Evolutionary conservation across 371 early-diverging fungal genomes (phyloP), one percentile per base, ranked within the genome.

Genomic region (Zychaea mexicana): DNA sequence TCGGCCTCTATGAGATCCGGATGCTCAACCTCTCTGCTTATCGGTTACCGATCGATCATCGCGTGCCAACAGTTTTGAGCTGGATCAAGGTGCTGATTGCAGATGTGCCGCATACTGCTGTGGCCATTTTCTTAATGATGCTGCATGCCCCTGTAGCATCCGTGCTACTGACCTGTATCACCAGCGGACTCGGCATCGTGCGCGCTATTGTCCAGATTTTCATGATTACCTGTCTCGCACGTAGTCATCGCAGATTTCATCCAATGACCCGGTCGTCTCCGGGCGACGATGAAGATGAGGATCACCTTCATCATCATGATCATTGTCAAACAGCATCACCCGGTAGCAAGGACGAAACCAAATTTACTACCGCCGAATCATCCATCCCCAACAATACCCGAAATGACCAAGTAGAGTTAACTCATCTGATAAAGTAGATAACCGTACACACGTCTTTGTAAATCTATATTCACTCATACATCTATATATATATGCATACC

Each of bases 61-160:
- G 64, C 2, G 33, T 63, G 5, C 57, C 64, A 6, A 30, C 21
- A 9, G 52, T 49, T 13, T 31, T 63, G 3, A 63, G 64, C 22
- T 45, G 55, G 57, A n/a, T 56, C 38, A 63, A 63, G 46, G 64
- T 63, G 7, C 24, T 63, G 9, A 10, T 63, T 5, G 64, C 57
- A 2, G 64, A 63, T 45, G 27, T 57, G 6, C 47, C 64, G 8
- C 64, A 63, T 54, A 63, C 64, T 7, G 28, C 22, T 6, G 24
- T 63, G 3, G 56, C 64, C 12, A 56, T 63, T 21, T 63, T 42
- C 27, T 26, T 63, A 24, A 19, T 63, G 19, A 46, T 63, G 56
- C 46, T 63, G 19, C 64, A 63, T 22, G 39, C 64, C 0, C 64
- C 64, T 1, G 64, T 63, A 3, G 64, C 57, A 17, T 63, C 64